Evolutionary conservation across 139 green algal species (phyloP), one percentile per base, ranked within the genome.

Genomic region (Asterochloris erici): DNA sequence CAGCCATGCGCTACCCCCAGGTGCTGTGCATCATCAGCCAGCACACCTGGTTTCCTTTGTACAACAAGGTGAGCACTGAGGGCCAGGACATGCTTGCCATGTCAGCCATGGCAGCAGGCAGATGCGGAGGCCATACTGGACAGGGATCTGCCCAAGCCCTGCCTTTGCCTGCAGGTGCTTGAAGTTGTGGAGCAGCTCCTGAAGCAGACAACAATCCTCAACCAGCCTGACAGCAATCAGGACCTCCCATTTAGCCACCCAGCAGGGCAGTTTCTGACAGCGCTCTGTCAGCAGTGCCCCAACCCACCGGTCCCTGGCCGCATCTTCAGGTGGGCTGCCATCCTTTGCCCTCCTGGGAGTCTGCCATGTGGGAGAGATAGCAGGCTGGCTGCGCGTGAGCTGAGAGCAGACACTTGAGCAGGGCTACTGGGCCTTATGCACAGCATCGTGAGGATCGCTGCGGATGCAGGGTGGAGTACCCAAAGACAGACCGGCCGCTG

Each of bases 1-100:
- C 76, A 79, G 88, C 82, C 66, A 77, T 87, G 82, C 87, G 91
- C n/a, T 90, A 88, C 74, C 90, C 91, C 26, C 88, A 92, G 81
- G 90, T 95, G 16, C 82, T 94, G 14, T 94, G 90, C 86, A 81
- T 95, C 24, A 83, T 95, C 15, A 90, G 86, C 16, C 79, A 90
- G 64, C 68, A 90, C 78, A 84, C 87, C 19, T 95, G 91, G 91
- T 83, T 84, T 54, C 77, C 84, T 16, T 88, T 94, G 47, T 95
- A 90, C 78, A 92, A 89, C 86, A 95, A 93, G 87, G 89, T 88
- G 16, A 38, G 78, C 27, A 17, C n/a, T 23, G 38, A 54, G 38
- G 62, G 23, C 16, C 60, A 27, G 14, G 14, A 29, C 79, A n/a
- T 24, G 29, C 27, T 19, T 12, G 38, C 19, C 13, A 77, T 19